These are phyloP conservation scores for Emericellopsis cladophorae DNA, from an alignment of 2,329 filamentous ascomycete genomes.

Conservation along the genomic window DNA sequence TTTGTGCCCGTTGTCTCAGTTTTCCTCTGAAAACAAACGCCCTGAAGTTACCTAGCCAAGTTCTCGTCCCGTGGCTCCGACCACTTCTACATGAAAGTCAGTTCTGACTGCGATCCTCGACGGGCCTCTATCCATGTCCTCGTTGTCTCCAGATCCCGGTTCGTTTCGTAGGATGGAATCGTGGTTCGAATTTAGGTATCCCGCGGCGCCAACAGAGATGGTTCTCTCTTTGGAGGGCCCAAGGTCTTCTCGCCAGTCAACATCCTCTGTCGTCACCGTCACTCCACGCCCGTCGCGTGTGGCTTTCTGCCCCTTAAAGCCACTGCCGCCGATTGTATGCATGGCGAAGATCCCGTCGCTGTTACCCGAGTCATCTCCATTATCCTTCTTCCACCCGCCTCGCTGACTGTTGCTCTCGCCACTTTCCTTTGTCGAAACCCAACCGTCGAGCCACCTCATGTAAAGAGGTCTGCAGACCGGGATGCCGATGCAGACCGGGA, in stretches of 20 bases:
- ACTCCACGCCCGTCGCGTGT: too few relatives aligned
- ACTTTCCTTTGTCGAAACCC: slow-evolving; percentile 9
- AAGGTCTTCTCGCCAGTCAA: too few relatives aligned
- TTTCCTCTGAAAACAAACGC: too few relatives aligned
- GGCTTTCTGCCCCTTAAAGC: too few relatives aligned
- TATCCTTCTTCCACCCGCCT: not conserved
- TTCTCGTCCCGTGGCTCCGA: too few relatives aligned
- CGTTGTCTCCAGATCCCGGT: too few relatives aligned
- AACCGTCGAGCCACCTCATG: slow-evolving; percentile 9
- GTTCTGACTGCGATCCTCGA: not conserved
- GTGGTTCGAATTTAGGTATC: not conserved
- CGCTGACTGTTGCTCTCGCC: not conserved
- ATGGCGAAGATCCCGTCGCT: not conserved
- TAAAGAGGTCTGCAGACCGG: slow-evolving; percentile 25
- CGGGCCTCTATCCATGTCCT: not conserved
- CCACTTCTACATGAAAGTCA: not conserved
- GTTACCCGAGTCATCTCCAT: too few relatives aligned
- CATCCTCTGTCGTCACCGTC: too few relatives aligned
- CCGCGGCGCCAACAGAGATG: not conserved
- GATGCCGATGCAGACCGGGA: slow-evolving; percentile 26
- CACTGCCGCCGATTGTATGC: not conserved
- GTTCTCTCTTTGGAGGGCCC: too few relatives aligned
- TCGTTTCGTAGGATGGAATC: not conserved
- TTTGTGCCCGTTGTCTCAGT: too few relatives aligned
- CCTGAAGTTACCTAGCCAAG: too few relatives aligned